Conservation (phyloP, 2,329 filamentous ascomycete genomes). For the Cladosporium colombiae region DNA sequence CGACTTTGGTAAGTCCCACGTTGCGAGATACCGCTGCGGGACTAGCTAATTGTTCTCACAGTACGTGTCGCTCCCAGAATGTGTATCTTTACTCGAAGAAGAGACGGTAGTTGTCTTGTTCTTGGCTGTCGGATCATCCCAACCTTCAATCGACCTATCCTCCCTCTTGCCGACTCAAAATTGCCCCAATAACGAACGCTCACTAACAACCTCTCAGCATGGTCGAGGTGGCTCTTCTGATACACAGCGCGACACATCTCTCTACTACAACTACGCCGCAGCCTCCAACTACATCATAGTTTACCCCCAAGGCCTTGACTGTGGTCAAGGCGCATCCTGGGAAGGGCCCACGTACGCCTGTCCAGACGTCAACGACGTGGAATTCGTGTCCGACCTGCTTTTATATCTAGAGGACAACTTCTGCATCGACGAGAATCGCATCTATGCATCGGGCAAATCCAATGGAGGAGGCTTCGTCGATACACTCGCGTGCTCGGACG, state of each 20-base stretch:
- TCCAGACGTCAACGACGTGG: conserved; percentile 43
- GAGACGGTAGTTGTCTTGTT: neutral
- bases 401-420: conserved; percentile 42
- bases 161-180: neutral
- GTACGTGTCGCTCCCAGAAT: neutral
- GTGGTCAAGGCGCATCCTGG: conserved; percentile 34
- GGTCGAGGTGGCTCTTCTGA: conserved; percentile 39
- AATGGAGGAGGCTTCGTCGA: conserved; percentile 55
- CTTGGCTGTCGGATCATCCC: neutral
- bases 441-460: conserved; percentile 55
- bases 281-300: conserved; percentile 49
- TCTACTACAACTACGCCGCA: conserved; percentile 47
- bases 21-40: neutral
- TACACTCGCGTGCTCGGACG: conserved; percentile 48
- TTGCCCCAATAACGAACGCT: neutral
- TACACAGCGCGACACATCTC: conserved; percentile 45
- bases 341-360: conserved; percentile 45
- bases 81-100: neutral
- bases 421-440: conserved; percentile 48
- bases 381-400: conserved; percentile 49
- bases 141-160: neutral
- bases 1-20: conserved; percentile 47
- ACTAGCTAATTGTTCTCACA: neutral
- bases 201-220: neutral
- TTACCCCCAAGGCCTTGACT: conserved; percentile 47